Evolutionary conservation across 2,329 filamentous ascomycete species (phyloP).

Genomic region (Pseudogymnoascus pannorum): DNA sequence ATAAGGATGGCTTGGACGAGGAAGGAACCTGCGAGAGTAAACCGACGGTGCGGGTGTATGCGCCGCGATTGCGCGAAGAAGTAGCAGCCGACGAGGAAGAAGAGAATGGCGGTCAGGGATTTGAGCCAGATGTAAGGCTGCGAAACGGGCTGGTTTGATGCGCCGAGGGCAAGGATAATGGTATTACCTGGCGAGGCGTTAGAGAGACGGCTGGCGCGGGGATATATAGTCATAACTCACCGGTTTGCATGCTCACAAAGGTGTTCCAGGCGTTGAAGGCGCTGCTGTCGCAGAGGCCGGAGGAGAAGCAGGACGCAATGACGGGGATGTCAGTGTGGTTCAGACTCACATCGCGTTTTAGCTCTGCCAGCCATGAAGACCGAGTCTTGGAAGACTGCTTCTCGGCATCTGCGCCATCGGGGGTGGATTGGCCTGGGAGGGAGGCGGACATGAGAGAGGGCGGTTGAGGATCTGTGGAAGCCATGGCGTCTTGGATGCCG

Average conservation of each 20-base stretch:
- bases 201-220: not conserved
- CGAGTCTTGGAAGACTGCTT: conserved; percentile 1
- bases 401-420: conserved; percentile 21
- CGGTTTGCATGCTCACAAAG: conserved; percentile 47
- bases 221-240: conserved; percentile 22
- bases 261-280: conserved; percentile 41
- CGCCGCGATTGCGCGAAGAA: conserved; percentile 34
- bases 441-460: conserved; percentile 28
- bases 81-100: conserved; percentile 48
- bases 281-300: conserved; percentile 40
- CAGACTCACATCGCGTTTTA: conserved; percentile 26
- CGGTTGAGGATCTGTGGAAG: not conserved
- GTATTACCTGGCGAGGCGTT: conserved; percentile 43
- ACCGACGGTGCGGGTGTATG: conserved; percentile 33
- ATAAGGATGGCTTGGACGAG: conserved; percentile 44
- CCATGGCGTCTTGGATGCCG: not conserved
- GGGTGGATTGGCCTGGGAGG: conserved; percentile 34
- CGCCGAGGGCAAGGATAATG: conserved; percentile 54
- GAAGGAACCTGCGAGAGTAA: conserved; percentile 42
- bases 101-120: conserved; percentile 44
- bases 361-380: conserved; percentile 12
- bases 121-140: conserved; percentile 47
- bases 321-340: conserved; percentile 30
- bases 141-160: conserved; percentile 42
- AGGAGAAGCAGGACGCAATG: conserved; percentile 38